These are phyloP conservation scores for Croton laevigatus DNA, from an alignment of 441 rosid species.

Conservation along the genomic window DNA sequence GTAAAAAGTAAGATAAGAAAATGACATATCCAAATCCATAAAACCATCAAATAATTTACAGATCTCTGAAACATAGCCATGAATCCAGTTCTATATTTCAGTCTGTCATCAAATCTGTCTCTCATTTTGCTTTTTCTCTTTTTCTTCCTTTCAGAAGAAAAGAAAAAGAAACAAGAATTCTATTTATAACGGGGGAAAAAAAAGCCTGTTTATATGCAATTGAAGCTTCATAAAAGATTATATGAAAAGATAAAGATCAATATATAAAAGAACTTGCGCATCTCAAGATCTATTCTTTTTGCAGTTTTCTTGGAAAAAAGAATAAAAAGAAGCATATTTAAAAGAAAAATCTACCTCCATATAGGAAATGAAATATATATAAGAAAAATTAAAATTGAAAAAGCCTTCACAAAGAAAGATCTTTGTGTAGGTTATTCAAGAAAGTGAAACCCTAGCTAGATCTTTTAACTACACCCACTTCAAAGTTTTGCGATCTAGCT, in stretches of 20 bases:
- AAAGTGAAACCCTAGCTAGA: background rate
- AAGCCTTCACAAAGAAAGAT: background rate
- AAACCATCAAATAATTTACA: background rate
- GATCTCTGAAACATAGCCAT: background rate
- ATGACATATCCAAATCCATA: constrained; percentile 6
- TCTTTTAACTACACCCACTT: background rate
- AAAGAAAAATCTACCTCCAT: background rate
- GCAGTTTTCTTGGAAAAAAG: too few species aligned
- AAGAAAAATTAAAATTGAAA: too few species aligned
- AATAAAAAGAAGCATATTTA: background rate
- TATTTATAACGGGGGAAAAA: too few species aligned
- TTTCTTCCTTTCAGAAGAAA: too few species aligned
- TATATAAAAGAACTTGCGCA: background rate
- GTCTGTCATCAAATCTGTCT: constrained; percentile 1
- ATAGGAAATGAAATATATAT: too few species aligned
- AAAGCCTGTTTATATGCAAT: background rate
- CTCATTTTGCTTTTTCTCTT: too few species aligned
- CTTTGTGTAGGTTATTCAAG: background rate
- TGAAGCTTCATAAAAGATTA: background rate
- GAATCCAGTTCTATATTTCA: background rate
- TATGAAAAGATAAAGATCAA: background rate
- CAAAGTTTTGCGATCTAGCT: background rate
- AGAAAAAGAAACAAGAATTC: too few species aligned
- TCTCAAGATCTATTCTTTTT: background rate
- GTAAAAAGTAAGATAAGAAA: constrained; percentile 15